Conservation (phyloP, 208 protist species). For the Leishmania tropica region DNA sequence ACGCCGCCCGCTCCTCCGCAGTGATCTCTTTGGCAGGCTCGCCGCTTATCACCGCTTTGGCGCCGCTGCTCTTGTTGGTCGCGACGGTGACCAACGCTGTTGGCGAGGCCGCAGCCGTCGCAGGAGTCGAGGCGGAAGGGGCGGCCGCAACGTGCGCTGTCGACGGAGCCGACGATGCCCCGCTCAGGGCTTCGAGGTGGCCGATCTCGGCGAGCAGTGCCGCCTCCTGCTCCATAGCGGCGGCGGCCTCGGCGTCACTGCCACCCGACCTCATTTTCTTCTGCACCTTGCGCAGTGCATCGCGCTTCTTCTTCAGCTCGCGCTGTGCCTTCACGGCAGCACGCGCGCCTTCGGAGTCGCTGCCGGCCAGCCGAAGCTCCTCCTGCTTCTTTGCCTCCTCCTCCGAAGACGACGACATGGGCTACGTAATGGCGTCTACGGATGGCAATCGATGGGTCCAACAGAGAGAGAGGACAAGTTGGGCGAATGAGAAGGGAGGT, state of each 20-base stretch:
- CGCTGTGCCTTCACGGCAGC: slow-evolving; percentile 49
- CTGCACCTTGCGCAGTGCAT: slow-evolving; percentile 50
- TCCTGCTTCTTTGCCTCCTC: slow-evolving; percentile 37
- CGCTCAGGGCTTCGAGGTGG: slow-evolving; percentile 15
- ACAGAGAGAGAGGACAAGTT: background rate
- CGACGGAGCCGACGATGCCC: background rate
- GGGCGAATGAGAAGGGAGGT: background rate
- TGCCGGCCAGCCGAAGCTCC: slow-evolving; percentile 35
- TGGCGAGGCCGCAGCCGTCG: slow-evolving; percentile 14
- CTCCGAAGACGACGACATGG: background rate
- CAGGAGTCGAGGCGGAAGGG: background rate
- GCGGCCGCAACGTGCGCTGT: background rate
- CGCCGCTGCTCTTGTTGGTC: background rate
- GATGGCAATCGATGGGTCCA: background rate
- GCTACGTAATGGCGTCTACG: background rate
- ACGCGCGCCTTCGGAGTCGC: slow-evolving; percentile 40
- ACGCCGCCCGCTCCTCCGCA: slow-evolving; percentile 34
- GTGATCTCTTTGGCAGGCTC: slow-evolving; percentile 21
- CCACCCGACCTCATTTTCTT: slow-evolving; percentile 49
- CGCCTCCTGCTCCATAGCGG: slow-evolving; percentile 37
- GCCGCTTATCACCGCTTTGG: background rate
- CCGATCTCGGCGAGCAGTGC: slow-evolving; percentile 26
- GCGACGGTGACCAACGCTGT: background rate
- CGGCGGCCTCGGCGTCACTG: slow-evolving; percentile 24
- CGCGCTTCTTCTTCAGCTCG: slow-evolving; percentile 68